phyloP scores from a whole-genome alignment of 768 basidiomycete species.

The Boletus subcaerulescens region DNA sequence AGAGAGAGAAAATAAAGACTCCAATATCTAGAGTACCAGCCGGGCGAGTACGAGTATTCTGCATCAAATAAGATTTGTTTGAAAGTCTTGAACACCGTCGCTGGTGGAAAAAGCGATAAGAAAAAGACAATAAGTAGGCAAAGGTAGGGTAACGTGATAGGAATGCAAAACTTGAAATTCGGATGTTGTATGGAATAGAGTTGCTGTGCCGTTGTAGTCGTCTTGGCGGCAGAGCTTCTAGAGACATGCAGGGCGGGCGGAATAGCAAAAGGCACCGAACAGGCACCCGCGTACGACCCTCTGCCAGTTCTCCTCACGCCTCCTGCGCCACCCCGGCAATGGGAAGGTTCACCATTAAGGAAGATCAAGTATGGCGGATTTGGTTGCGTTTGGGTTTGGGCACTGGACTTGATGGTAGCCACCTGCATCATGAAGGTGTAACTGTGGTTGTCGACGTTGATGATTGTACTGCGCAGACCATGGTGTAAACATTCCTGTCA shows the following conservation, averaged over 20 bases:
- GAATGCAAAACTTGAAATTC: neutral
- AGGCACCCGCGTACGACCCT: neutral
- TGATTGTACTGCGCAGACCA: slow-evolving; percentile 1
- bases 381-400: neutral
- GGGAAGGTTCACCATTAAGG: neutral
- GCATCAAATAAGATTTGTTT: too few species aligned
- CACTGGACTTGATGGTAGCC: neutral
- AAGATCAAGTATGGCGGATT: neutral
- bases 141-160: too few species aligned
- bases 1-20: too few species aligned
- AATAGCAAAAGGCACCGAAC: neutral
- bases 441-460: neutral
- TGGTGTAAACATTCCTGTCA: slow-evolving; percentile 14
- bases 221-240: neutral
- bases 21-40: too few species aligned
- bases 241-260: neutral
- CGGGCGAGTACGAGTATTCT: too few species aligned
- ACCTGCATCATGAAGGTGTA: neutral
- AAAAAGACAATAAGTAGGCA: too few species aligned
- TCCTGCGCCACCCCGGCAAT: neutral
- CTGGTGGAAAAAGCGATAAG: too few species aligned
- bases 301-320: neutral
- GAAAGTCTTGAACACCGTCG: too few species aligned
- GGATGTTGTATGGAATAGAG: neutral
- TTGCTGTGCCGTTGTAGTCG: neutral